Base-by-base conservation (phyloP, 2,329 filamentous ascomycete genomes). In the Pseudogymnoascus sp. region DNA sequence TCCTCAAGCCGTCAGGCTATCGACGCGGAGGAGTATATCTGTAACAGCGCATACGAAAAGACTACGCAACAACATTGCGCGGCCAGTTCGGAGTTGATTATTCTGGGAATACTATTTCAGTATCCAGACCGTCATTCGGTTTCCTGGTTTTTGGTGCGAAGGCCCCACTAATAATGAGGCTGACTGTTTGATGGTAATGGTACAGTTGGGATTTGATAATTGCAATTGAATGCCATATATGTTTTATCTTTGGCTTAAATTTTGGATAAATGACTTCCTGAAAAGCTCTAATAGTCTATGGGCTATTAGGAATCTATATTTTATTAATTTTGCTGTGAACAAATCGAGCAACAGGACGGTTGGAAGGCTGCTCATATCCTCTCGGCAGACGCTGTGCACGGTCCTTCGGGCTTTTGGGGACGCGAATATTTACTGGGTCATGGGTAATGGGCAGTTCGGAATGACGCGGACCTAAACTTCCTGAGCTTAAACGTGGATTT, bases 111-210 rank as follows among this genome's bases (percentile, higher is more conserved):
- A 33, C 28, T 18, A 54, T 54, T 39, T 54, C 47, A 35, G 47
- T 33, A 33, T 54, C 47, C 16, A 12, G 47, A 54, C 16, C 8
- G 47, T 54, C 28, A 16, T 54, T 33, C 33, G 47, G 47, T 54
- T 54, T 35, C 47, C 47, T 54, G 16, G 47, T 54, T 54, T 54
- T 33, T 20, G 47, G 47, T 20, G 47, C 1, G 33, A 54, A 54
- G 47, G 47, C 47, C 47, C 47, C 47, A 54, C 47, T 18, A 54
- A 54, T 54, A 54, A 54, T 54, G 47, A 54, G 47, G 47, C 47
- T 54, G 47, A 54, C 16, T 14, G 25, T 30, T 50, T 39, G 20
- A 47, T 47, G 6, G 11, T 47, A 16, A 33, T 33, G 5, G 22
- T 5, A 14, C 11, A 22, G 18, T 12, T 41, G 18, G 18, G 18